Conservation (phyloP, 73 alveolate genomes). For the Chromera velia region DNA sequence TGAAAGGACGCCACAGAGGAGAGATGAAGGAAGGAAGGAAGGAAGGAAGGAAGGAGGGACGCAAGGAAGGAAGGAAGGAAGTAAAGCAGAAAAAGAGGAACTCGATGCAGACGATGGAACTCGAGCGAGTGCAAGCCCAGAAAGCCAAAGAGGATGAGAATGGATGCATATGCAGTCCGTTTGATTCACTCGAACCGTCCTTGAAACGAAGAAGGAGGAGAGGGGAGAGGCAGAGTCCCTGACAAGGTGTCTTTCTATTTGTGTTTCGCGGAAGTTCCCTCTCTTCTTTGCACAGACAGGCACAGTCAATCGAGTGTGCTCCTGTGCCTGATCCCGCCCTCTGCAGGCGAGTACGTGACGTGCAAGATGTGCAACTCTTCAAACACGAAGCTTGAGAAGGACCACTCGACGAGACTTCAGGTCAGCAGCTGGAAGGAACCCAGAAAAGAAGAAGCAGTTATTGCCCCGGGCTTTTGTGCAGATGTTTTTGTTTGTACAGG, state of each 20-base stretch:
- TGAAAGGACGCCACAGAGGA: too few relatives aligned
- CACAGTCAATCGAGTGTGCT: neutral
- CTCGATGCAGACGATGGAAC: too few relatives aligned
- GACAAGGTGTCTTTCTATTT: neutral
- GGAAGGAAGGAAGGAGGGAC: too few relatives aligned
- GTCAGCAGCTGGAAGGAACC: neutral
- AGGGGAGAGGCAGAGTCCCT: neutral
- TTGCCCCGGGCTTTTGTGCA: too few relatives aligned
- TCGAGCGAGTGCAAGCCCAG: too few relatives aligned
- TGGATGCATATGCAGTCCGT: neutral
- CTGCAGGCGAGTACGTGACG: constrained; percentile 68
- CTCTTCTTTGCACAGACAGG: neutral
- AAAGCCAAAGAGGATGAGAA: too few relatives aligned
- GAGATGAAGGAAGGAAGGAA: too few relatives aligned
- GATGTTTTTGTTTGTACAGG: too few relatives aligned
- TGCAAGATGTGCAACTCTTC: constrained; percentile 78
- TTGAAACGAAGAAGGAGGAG: neutral
- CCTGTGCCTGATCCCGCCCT: neutral
- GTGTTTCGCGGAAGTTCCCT: neutral
- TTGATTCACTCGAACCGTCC: neutral
- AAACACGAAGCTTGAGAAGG: constrained; percentile 67
- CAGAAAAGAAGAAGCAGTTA: too few relatives aligned
- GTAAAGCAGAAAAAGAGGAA: too few relatives aligned
- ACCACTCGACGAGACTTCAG: constrained; percentile 22
- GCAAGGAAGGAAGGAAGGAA: too few relatives aligned